Evolutionary conservation across 768 basidiomycete species (phyloP), one percentile per base, ranked within the genome.

Genomic region (Cystofilobasidium bisporidii): DNA sequence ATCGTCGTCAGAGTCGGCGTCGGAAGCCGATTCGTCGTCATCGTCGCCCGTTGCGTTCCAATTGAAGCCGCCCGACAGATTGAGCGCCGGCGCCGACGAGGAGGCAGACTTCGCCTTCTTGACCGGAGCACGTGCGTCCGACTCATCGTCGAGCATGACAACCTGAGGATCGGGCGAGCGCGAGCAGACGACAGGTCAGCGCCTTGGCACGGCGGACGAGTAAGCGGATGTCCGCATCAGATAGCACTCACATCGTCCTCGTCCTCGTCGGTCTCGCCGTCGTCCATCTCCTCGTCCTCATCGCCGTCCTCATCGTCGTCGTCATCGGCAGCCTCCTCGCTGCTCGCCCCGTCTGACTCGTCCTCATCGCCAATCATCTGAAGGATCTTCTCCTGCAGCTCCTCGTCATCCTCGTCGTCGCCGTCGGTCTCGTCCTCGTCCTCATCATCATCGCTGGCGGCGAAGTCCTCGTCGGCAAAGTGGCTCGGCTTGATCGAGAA

Each of bases 401-500:
- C 77, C 22, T 64, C 65, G 28, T 65, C 68, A 14, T 53, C 61
- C 26, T 66, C 67, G 17, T 57, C 71, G 50, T 85, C 82, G 67
- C 87, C 87, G 50, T 85, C 84, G 26, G 84, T 84, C 45, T 70
- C 71, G 1, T 55, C 48, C 15, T 73, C 77, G 9, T 72, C 73
- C 12, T 73, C 73, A 73, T 77, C 74, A 8, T 73, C 73, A 24
- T 71, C 73, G 41, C 33, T 40, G 18, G 47, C 65, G 28, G 60
- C 69, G 60, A 85, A 82, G 69, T 87, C 87, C 56, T 85, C 84
- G 30, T 84, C 84, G 50, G 74, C 77, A 75, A 96, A 93, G 76
- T 88, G 85, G 32, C 91, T 94, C 30, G 90, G 88, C 76, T 94
- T 97, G 65, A 98, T 80, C 43, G 85, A 82, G 65, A 87, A 81